Evolutionary conservation across 2,329 filamentous ascomycete genomes (phyloP).

Genomic region (Hypoxylon sp.): DNA sequence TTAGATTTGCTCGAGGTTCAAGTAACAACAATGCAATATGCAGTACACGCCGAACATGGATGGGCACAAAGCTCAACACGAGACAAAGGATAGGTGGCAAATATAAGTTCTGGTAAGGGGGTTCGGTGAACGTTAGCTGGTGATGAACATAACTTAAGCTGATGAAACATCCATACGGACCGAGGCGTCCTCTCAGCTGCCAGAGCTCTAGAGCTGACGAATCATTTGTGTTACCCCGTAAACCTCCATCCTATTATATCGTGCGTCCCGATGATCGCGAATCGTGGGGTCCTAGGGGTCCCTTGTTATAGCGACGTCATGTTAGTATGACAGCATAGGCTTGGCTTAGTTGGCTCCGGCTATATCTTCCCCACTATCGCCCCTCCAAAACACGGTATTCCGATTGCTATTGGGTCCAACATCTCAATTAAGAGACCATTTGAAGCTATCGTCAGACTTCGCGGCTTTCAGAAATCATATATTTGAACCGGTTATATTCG

Average conservation of each 20-base stretch:
- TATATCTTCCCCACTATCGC: slow-evolving; percentile 24
- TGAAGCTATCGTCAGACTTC: slow-evolving; percentile 3
- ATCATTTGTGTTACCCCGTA: slow-evolving; percentile 22
- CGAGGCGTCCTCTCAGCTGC: slow-evolving; percentile 26
- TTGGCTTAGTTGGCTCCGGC: not conserved
- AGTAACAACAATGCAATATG: no score
- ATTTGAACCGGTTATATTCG: not conserved
- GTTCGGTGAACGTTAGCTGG: slow-evolving; percentile 3
- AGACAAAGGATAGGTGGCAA: no score
- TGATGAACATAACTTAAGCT: slow-evolving; percentile 26
- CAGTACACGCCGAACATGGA: no score
- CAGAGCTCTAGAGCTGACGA: slow-evolving; percentile 18
- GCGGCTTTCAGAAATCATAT: not conserved
- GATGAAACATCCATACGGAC: slow-evolving; percentile 29
- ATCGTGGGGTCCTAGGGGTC: slow-evolving; percentile 14
- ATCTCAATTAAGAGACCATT: slow-evolving; percentile 6
- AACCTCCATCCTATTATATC: slow-evolving; percentile 25
- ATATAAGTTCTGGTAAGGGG: no score
- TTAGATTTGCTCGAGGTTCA: no score
- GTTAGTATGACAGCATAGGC: slow-evolving; percentile 2
- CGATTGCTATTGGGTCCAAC: not conserved
- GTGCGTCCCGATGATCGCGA: no score
- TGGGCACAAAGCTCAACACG: no score
- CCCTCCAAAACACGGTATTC: slow-evolving; percentile 1
- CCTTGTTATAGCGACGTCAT: slow-evolving; percentile 23